These are phyloP conservation scores for Earliella scabrosa DNA, from an alignment of 1,284 basidiomycete species.

Conservation along the genomic window DNA sequence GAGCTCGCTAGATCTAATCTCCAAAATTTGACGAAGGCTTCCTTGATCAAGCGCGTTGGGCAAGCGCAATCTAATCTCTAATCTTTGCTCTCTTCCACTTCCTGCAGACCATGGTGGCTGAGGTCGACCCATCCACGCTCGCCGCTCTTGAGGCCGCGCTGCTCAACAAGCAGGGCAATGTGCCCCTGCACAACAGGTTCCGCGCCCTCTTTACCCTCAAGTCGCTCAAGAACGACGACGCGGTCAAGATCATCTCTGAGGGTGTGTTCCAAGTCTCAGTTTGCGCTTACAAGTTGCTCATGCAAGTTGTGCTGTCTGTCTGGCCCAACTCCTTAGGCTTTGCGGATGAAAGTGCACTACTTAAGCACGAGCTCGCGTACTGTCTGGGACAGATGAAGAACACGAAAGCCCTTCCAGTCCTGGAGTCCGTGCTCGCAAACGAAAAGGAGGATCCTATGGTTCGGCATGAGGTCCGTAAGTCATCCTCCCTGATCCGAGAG, in stretches of 20 bases:
- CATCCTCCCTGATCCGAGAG: not conserved
- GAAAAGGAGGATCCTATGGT: conserved; percentile 93
- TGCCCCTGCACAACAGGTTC: conserved; percentile 89
- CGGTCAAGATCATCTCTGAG: conserved; percentile 85
- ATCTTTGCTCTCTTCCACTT: conserved; percentile 21
- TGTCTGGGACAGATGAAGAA: conserved; percentile 93
- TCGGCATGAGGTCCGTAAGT: conserved; percentile 81
- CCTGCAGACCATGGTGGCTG: conserved; percentile 40
- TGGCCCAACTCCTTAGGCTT: conserved; percentile 61
- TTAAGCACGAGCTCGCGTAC: conserved; percentile 98
- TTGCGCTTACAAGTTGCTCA: too few relatives aligned
- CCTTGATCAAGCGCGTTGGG: conserved; percentile 7
- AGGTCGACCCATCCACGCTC: conserved; percentile 30
- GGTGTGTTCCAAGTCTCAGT: too few relatives aligned
- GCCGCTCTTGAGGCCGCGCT: conserved; percentile 67
- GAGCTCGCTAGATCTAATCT: conserved; percentile 30
- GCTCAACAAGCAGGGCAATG: conserved; percentile 75
- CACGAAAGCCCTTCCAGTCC: conserved; percentile 74
- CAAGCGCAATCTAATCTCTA: conserved; percentile 30
- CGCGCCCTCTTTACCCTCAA: conserved; percentile 94
- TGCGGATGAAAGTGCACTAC: conserved; percentile 83
- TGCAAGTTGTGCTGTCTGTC: too few relatives aligned
- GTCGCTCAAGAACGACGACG: conserved; percentile 79
- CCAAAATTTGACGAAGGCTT: too few relatives aligned
- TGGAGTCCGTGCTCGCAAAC: conserved; percentile 80